These are phyloP conservation scores for Tetrahymena thermophila DNA, from an alignment of 73 alveolate species.

Conservation along the genomic window DNA sequence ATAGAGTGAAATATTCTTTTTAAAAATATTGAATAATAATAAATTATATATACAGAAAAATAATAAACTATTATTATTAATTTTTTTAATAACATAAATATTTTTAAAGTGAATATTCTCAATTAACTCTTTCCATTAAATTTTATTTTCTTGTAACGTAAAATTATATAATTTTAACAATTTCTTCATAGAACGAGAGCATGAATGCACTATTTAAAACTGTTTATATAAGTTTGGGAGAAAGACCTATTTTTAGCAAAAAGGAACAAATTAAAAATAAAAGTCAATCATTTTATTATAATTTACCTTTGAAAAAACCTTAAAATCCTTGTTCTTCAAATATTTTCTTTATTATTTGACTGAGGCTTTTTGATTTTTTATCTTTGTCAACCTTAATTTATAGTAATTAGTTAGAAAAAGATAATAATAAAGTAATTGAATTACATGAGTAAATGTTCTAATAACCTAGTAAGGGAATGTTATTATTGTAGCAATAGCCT, in stretches of 20 bases:
- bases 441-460: constrained; percentile 11
- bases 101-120: background rate
- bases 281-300: background rate
- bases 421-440: background rate
- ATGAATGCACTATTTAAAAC: constrained; percentile 29
- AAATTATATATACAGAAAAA: too few species aligned
- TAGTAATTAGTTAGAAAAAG: background rate
- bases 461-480: constrained; percentile 27
- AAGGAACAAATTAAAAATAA: background rate
- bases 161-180: background rate
- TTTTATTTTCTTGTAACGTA: background rate
- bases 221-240: constrained; percentile 18
- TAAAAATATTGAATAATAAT: too few species aligned
- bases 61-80: too few species aligned
- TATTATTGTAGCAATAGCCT: constrained; percentile 27
- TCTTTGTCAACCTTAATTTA: background rate
- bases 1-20: too few species aligned
- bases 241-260: background rate
- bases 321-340: constrained; percentile 19
- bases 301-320: constrained; percentile 22
- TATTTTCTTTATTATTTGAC: background rate
- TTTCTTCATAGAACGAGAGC: constrained; percentile 23
- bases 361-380: background rate
- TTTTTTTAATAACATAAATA: too few species aligned
- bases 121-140: background rate